Percentiles rank a stretch among this genome's conserved stretches.
phyloP scores from a whole-genome alignment of 2,329 filamentous ascomycete species.

The Bretziella fagacearum region DNA sequence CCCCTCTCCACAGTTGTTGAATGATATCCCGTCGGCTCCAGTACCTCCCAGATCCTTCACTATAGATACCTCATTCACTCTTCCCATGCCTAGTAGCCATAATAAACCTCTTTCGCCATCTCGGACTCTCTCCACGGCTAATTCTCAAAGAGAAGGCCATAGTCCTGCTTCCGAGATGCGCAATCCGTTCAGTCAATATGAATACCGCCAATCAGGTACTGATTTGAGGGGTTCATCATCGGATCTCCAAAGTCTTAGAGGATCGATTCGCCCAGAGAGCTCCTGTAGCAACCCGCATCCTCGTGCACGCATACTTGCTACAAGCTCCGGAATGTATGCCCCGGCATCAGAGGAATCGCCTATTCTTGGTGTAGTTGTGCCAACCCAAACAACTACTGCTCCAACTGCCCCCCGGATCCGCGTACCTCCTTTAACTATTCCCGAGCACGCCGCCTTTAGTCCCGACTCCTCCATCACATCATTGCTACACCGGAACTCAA shows the following conservation, averaged over 20 bases:
- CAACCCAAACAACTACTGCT: neutral
- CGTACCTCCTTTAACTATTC: slow-evolving; percentile 5
- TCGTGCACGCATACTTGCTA: neutral
- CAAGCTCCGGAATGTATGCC: neutral
- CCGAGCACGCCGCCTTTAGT: neutral
- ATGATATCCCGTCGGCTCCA: neutral
- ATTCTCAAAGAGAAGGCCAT: neutral
- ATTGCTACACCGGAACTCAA: neutral
- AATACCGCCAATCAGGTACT: too few species aligned
- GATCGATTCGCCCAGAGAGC: neutral
- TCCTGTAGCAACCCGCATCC: neutral
- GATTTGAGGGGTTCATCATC: neutral
- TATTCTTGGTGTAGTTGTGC: neutral
- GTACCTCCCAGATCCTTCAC: neutral
- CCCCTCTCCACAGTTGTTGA: neutral
- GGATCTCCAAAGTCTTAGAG: neutral
- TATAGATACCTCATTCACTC: neutral
- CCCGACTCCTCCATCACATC: neutral
- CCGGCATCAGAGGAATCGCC: slow-evolving; percentile 6
- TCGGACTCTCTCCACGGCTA: neutral
- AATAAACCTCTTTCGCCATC: neutral
- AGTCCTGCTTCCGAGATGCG: neutral
- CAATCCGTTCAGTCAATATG: neutral
- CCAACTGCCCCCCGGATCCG: neutral
- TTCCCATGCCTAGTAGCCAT: neutral